Conservation (phyloP, 768 basidiomycete genomes). For the Tricholoma sp. region DNA sequence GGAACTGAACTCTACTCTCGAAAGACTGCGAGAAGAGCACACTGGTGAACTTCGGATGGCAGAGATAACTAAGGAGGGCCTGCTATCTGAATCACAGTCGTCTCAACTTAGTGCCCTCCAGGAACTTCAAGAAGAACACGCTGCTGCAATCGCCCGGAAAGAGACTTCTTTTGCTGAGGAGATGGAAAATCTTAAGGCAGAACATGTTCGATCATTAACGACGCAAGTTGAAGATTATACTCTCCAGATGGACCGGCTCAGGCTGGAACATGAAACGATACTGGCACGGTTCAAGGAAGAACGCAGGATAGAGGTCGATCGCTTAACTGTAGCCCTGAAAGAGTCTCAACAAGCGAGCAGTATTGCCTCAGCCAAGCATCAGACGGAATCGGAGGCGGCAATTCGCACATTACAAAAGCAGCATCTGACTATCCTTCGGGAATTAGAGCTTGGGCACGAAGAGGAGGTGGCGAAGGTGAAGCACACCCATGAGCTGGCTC, state of each 20-base stretch:
- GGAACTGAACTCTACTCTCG: slow-evolving; percentile 58
- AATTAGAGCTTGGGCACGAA: slow-evolving; percentile 52
- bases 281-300: slow-evolving; percentile 52
- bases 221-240: slow-evolving; percentile 59
- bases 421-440: slow-evolving; percentile 48
- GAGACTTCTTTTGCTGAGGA: slow-evolving; percentile 63
- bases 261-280: slow-evolving; percentile 51
- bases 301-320: slow-evolving; percentile 45
- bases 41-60: slow-evolving; percentile 64
- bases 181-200: slow-evolving; percentile 57
- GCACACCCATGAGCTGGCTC: slow-evolving; percentile 37
- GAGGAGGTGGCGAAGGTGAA: slow-evolving; percentile 48
- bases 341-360: slow-evolving; percentile 41
- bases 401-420: slow-evolving; percentile 46
- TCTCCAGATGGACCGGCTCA: slow-evolving; percentile 53
- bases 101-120: slow-evolving; percentile 56
- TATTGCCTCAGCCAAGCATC: slow-evolving; percentile 27
- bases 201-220: slow-evolving; percentile 50
- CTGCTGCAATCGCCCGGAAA: slow-evolving; percentile 58
- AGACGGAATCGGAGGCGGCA: slow-evolving; percentile 45
- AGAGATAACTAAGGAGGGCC: slow-evolving; percentile 72
- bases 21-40: slow-evolving; percentile 74
- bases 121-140: slow-evolving; percentile 69
- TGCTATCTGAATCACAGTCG: slow-evolving; percentile 69
- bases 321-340: slow-evolving; percentile 37